These are phyloP conservation scores for Larix kaempferi DNA, from an alignment of 75 land plant genomes.

Conservation along the genomic window DNA sequence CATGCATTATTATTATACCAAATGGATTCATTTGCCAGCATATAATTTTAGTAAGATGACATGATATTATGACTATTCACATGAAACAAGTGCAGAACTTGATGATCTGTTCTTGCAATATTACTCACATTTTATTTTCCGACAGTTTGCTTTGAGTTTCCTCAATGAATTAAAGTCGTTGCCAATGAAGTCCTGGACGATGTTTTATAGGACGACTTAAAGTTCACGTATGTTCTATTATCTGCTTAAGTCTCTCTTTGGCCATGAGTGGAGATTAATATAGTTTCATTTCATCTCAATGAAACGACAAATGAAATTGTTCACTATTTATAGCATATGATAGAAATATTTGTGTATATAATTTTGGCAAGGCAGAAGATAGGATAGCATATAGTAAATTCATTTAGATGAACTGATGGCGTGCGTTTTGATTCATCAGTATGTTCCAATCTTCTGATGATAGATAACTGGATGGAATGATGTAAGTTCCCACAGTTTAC, in stretches of 20 bases:
- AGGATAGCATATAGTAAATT: background rate
- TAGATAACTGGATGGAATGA: background rate
- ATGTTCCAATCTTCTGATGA: background rate
- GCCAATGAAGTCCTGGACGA: background rate
- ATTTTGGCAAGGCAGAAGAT: background rate
- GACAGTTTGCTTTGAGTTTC: background rate
- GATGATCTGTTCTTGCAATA: background rate
- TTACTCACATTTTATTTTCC: conserved; percentile 2
- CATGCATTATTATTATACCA: background rate
- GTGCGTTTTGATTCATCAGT: background rate
- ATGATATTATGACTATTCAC: background rate
- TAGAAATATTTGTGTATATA: background rate
- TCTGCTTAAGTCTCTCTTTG: background rate
- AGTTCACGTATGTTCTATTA: background rate
- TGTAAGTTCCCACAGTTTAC: background rate
- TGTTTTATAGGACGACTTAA: background rate
- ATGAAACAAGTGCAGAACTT: background rate
- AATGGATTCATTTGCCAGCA: background rate
- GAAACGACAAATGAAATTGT: background rate
- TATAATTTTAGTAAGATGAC: background rate
- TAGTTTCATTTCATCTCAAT: too few relatives aligned
- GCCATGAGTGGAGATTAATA: too few relatives aligned
- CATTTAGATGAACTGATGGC: background rate
- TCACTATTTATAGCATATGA: background rate
- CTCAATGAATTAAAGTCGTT: background rate